These are phyloP conservation scores for Ophiostoma piceae DNA, from an alignment of 2,329 filamentous ascomycete genomes.

Conservation along the genomic window DNA sequence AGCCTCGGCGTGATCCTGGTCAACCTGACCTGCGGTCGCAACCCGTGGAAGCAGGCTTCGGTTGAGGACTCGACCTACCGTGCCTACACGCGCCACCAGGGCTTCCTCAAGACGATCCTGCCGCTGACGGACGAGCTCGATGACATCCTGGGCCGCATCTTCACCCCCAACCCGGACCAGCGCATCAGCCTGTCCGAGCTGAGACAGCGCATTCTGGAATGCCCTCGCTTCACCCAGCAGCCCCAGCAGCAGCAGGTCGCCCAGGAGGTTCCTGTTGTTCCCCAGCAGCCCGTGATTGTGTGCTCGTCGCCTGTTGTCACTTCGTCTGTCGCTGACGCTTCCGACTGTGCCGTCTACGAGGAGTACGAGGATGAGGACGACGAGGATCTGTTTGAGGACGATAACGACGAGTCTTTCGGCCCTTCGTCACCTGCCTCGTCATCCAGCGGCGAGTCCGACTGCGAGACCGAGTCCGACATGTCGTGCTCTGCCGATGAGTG, in stretches of 20 bases:
- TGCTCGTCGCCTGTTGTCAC: neutral
- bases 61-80: conserved; percentile 91
- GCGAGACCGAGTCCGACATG: conserved; percentile 12
- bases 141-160: conserved; percentile 78
- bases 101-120: conserved; percentile 88
- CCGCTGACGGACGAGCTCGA: conserved; percentile 87
- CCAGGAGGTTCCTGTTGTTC: conserved; percentile 35
- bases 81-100: conserved; percentile 76
- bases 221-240: conserved; percentile 61
- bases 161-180: conserved; percentile 76
- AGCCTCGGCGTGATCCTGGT: conserved; percentile 96
- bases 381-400: conserved; percentile 28
- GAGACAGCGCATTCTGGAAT: conserved; percentile 68
- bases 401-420: conserved; percentile 39
- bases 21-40: conserved; percentile 94
- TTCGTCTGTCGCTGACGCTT: neutral
- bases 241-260: conserved; percentile 35
- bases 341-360: conserved; percentile 19
- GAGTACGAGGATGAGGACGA: conserved; percentile 30
- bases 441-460: conserved; percentile 2
- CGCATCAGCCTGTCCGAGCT: conserved; percentile 79
- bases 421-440: conserved; percentile 32
- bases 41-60: conserved; percentile 97
- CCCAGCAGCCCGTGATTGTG: conserved; percentile 31
- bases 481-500: neutral